Evolutionary conservation across 2,329 filamentous ascomycete genomes (phyloP).

Genomic region (Aspergillus jensenii): DNA sequence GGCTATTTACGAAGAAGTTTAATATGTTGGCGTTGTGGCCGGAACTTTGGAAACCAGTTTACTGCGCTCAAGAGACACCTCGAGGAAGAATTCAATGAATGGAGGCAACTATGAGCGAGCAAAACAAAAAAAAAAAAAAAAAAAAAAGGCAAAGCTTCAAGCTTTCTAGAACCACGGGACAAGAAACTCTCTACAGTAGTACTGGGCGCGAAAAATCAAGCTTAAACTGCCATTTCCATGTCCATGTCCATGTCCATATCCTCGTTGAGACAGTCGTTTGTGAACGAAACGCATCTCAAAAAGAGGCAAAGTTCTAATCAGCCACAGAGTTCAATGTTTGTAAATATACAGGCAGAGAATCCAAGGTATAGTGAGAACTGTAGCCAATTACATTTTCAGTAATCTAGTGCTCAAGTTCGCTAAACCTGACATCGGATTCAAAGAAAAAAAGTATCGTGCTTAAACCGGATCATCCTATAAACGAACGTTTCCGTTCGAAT

Average conservation of each 20-base stretch:
- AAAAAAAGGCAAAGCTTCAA: background rate
- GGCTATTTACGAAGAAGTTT: conserved; percentile 67
- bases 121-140: background rate
- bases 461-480: conserved; percentile 3
- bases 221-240: background rate
- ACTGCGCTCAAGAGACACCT: conserved; percentile 73
- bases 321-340: conserved; percentile 16
- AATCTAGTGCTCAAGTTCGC: conserved; percentile 14
- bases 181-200: background rate
- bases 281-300: conserved; percentile 5
- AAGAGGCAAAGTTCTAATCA: conserved; percentile 8
- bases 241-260: background rate
- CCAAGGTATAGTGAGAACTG: conserved; percentile 15
- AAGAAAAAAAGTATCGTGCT: conserved; percentile 8
- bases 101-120: conserved; percentile 61
- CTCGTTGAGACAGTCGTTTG: conserved; percentile 6
- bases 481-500: conserved; percentile 9
- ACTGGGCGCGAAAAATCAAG: background rate
- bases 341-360: conserved; percentile 26
- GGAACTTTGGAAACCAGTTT: conserved; percentile 73
- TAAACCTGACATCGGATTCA: conserved; percentile 10
- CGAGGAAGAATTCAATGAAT: conserved; percentile 69
- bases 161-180: background rate
- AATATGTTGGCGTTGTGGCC: conserved; percentile 80
- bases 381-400: conserved; percentile 23